Evolutionary conservation across 2,329 filamentous ascomycete species (phyloP), one percentile per base, ranked within the genome.

Genomic region (Cladosporium colombiae): DNA sequence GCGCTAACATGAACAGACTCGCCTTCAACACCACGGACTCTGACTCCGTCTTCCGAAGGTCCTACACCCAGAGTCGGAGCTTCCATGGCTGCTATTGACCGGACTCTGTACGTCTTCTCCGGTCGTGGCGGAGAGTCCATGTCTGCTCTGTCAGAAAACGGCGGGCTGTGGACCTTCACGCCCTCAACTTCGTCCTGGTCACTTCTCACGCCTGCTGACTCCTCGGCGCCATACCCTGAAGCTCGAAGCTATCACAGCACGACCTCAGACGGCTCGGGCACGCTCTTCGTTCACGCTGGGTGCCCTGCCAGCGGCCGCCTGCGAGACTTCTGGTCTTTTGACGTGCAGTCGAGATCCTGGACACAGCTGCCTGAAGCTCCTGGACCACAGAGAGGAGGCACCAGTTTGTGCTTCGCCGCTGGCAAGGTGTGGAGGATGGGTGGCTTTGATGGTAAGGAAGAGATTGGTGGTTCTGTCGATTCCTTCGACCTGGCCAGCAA

Each of bases 101-200:
- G 85, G 53, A 88, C 87, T 25, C 88, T 96, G 72, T 94, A 94
- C 78, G 69, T 96, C 50, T 96, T 93, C 77, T 92, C 91, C 57
- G 92, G 93, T 11, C 88, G 91, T 53, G 89, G 89, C 37, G 90
- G 90, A 0, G 78, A 83, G 3, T 87, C 86, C 31, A 89, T 91
- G 85, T 81, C 85, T 1, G 87, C 91, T 0, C 81, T 96, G 13
- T 86, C 93, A 62, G 92, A 96, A 73, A 76, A 81, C 13, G 92
- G 92, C 18, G 82, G 87, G 3, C 82, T 96, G 61, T 96, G 92
- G 92, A 82, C 88, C 33, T 93, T 91, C 72, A 86, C 92, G 74
- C 88, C 89, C 0, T 80, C 83, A 66, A 80, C 81, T n/a, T 79
- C 84, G 64, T 79, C 78, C 14, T 96, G 92, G 93, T 81, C 83